These are phyloP conservation scores for Myxozyma monticola DNA, from an alignment of 805 yeast species.

Conservation along the genomic window DNA sequence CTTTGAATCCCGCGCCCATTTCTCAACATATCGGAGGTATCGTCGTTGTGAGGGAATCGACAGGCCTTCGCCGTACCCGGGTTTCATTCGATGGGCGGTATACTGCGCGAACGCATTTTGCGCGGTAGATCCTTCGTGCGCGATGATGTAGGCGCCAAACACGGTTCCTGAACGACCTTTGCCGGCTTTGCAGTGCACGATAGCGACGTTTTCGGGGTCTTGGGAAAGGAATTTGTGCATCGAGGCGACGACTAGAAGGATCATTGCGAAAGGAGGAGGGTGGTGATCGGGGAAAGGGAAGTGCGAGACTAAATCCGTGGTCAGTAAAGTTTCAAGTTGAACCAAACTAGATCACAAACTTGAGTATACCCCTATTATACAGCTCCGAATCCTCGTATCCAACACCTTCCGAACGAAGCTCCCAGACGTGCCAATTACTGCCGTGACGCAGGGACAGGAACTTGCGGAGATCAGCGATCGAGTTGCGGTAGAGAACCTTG, in stretches of 20 bases:
- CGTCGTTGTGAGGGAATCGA: conserved; percentile 69
- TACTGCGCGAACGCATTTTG: conserved; percentile 54
- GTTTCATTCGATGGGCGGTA: conserved; percentile 57
- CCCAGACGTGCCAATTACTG: conserved; percentile 69
- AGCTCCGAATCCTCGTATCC: conserved; percentile 45
- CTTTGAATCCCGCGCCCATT: conserved; percentile 33
- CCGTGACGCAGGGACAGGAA: conserved; percentile 52
- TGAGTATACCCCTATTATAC: conserved; percentile 34
- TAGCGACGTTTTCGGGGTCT: conserved; percentile 51
- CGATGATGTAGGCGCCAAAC: conserved; percentile 69
- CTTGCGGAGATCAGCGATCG: conserved; percentile 51
- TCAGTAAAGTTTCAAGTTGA: no score
- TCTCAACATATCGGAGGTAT: conserved; percentile 60
- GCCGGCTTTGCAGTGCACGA: conserved; percentile 86
- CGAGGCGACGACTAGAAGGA: conserved; percentile 48
- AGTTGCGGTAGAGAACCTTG: conserved; percentile 52
- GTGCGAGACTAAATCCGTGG: conserved; percentile 38
- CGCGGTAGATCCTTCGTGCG: conserved; percentile 42
- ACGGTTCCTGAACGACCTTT: conserved; percentile 88
- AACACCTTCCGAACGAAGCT: conserved; percentile 61
- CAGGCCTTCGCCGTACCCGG: conserved; percentile 63
- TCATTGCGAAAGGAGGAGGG: conserved; percentile 62
- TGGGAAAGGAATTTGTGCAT: conserved; percentile 47
- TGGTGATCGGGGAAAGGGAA: conserved; percentile 76
- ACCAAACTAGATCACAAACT: no score